Evolutionary conservation across 441 rosid genomes (phyloP).

Genomic region (Syzygium malaccense): DNA sequence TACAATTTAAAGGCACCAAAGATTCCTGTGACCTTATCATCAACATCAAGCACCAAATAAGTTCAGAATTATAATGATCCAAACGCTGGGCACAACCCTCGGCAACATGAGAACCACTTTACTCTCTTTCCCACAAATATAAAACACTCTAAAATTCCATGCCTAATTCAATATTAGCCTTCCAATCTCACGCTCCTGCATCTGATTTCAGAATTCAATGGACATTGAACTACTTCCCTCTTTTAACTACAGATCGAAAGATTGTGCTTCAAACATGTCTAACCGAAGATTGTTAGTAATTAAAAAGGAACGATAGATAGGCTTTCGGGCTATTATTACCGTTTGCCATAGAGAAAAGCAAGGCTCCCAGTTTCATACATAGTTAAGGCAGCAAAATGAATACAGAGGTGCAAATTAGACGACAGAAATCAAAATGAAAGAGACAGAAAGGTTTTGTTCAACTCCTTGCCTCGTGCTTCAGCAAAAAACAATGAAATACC

Average conservation of each 20-base stretch:
- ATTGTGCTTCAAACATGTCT: not conserved
- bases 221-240: not conserved
- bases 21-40: not conserved
- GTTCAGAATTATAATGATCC: not conserved
- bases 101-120: not conserved
- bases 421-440: not conserved
- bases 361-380: not conserved
- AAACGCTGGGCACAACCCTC: not conserved
- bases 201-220: not conserved
- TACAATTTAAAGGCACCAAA: not conserved
- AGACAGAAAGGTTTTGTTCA: not conserved
- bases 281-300: not conserved
- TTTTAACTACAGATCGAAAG: not conserved
- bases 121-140: not conserved
- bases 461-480: not conserved
- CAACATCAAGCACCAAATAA: not conserved
- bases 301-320: not conserved
- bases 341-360: not conserved
- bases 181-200: not conserved
- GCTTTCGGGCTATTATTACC: not conserved
- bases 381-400: not conserved
- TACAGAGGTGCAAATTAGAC: not conserved
- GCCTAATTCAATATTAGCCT: not conserved
- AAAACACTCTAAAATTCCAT: not conserved
- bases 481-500: not conserved